A percentile compares a stretch with the other conserved stretches of the same genome.
Evolutionary conservation across 805 yeast species (phyloP).

Genomic region (Diddensiella caesifluorescens): DNA sequence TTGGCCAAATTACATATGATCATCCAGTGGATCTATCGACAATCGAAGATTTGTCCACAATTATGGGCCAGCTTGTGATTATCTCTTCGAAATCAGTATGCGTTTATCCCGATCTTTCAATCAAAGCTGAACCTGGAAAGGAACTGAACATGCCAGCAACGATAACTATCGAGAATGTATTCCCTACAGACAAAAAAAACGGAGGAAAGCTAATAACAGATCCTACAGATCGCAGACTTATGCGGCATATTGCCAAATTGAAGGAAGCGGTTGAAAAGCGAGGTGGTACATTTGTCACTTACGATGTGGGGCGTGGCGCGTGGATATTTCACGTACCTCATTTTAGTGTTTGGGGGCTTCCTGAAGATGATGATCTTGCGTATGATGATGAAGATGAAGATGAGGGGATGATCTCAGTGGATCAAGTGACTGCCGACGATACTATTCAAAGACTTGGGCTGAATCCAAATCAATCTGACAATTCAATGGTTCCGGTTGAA

Average conservation of each 20-base stretch:
- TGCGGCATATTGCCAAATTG: constrained; percentile 39
- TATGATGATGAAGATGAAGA: constrained; percentile 50
- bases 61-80: constrained; percentile 58
- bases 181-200: constrained; percentile 60
- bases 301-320: constrained; percentile 64
- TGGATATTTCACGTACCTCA: constrained; percentile 86
- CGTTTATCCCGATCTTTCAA: constrained; percentile 62
- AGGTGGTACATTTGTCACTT: constrained; percentile 78
- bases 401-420: constrained; percentile 38
- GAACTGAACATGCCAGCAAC: constrained; percentile 73
- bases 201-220: constrained; percentile 58
- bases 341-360: constrained; percentile 90
- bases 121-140: constrained; percentile 58
- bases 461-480: too few relatives aligned
- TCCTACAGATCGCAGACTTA: constrained; percentile 61
- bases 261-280: constrained; percentile 46
- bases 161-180: constrained; percentile 69
- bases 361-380: constrained; percentile 33
- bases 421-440: not conserved
- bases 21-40: constrained; percentile 74
- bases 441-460: not conserved
- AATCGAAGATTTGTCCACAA: constrained; percentile 50
- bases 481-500: too few relatives aligned
- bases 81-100: constrained; percentile 57
- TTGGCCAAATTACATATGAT: constrained; percentile 64